Evolutionary conservation across 2,329 filamentous ascomycete species (phyloP).

Genomic region (Stagonosporopsis rhizophila): DNA sequence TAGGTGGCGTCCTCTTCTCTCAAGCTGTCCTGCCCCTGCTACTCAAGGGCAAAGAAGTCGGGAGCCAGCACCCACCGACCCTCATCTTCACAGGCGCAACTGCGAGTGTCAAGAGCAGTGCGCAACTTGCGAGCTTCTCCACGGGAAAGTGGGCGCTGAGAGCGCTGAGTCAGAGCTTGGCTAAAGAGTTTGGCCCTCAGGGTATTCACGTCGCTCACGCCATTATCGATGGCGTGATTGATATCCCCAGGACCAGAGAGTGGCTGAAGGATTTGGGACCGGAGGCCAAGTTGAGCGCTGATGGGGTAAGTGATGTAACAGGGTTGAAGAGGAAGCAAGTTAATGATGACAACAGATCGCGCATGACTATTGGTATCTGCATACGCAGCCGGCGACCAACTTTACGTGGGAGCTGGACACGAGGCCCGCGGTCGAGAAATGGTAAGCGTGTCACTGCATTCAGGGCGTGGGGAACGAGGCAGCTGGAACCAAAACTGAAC

Average conservation of each 20-base stretch:
- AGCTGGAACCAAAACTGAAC: not conserved
- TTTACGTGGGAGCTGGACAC: conserved; percentile 86
- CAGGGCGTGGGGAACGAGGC: not conserved
- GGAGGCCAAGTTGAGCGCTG: conserved; percentile 75
- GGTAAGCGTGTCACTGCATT: conserved; percentile 56
- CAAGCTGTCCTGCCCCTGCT: conserved; percentile 75
- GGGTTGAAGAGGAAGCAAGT: not conserved
- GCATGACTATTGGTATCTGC: conserved; percentile 83
- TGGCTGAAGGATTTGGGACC: conserved; percentile 62
- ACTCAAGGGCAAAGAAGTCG: conserved; percentile 62
- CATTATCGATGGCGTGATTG: conserved; percentile 85
- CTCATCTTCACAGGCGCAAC: conserved; percentile 89
- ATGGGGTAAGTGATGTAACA: conserved; percentile 65
- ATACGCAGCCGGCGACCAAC: conserved; percentile 77
- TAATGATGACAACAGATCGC: conserved; percentile 69
- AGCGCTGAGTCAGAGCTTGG: conserved; percentile 75
- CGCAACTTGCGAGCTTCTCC: conserved; percentile 74
- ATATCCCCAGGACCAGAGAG: conserved; percentile 74
- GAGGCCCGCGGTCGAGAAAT: conserved; percentile 83
- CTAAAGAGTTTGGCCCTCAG: conserved; percentile 82
- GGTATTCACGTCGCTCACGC: conserved; percentile 85
- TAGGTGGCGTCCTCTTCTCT: conserved; percentile 78
- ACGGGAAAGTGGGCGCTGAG: conserved; percentile 81
- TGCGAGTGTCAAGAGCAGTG: conserved; percentile 75
- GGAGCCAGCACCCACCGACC: conserved; percentile 70